Evolutionary conservation across 306 rosid genomes (phyloP), one percentile per base, ranked within the genome.

Genomic region (Casuarina glauca): DNA sequence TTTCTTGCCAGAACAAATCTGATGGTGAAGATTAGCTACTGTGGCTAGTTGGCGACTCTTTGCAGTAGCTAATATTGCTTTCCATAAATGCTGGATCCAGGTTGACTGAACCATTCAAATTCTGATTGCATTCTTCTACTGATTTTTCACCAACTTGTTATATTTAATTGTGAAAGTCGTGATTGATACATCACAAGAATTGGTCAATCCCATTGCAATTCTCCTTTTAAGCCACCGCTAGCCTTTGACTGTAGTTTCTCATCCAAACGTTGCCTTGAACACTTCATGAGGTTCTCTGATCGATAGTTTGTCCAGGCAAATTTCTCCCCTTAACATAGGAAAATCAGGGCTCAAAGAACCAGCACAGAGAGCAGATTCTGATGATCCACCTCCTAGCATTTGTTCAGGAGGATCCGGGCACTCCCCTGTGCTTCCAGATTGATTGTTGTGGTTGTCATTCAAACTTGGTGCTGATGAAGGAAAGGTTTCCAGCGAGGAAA

Each of bases 211-310:
- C 97, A 92, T 95, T 77, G 93, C 76, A 79, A 95, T 92, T 88
- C 98, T 92, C 87, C 97, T 89, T 86, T 87, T 95, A 74, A 95
- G 88, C 99, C 99, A 93, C 69, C 77, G 80, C 82, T 93, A 93
- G 83, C 93, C 99, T 82, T 93, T 93, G 75, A 95, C 97, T 41
- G 32, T 26, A 26, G 32, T 26, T 26, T 26, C 32, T 26, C 32
- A 26, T 26, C 32, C 32, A 26, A 26, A 26, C 32, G 32, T 26
- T 26, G 32, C 32, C 32, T 26, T 26, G 32, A 26, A 26, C 32
- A 26, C 32, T 26, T 26, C 32, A 26, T 26, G 32, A 26, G 32
- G 32, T 26, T 26, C 32, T 26, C 32, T 26, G 32, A 87, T 91
- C 78, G 97, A 95, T 38, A 95, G 81, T 83, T 84, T 90, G 81